Conservation (phyloP, 352 stramenopile genomes). For the Pythium coloratum region DNA sequence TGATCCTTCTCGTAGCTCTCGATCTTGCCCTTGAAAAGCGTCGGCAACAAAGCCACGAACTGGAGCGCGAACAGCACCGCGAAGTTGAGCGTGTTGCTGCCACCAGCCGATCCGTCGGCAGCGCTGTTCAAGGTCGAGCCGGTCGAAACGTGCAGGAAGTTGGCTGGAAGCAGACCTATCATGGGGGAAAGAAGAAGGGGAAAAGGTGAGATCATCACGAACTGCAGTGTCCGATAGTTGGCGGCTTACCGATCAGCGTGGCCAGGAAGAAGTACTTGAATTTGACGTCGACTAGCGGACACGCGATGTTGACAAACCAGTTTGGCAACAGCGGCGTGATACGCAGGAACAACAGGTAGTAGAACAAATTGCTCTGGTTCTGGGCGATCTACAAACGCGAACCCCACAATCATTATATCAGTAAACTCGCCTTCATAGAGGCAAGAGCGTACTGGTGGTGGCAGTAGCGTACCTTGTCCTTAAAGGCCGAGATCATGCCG, state of each 20-base stretch:
- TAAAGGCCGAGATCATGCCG: conserved; percentile 78
- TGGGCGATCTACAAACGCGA: conserved; percentile 52
- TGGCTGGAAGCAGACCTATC: conserved; percentile 67
- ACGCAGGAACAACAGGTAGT: conserved; percentile 89
- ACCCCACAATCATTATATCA: no score
- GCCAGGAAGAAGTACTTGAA: conserved; percentile 87
- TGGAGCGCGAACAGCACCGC: conserved; percentile 82
- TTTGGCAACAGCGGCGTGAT: conserved; percentile 88
- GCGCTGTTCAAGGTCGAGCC: conserved; percentile 78
- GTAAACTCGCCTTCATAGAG: no score
- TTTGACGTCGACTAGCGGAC: conserved; percentile 77
- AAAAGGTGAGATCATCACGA: no score
- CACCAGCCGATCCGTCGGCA: conserved; percentile 38
- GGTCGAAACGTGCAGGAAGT: conserved; percentile 86
- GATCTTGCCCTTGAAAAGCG: conserved; percentile 86
- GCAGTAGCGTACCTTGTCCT: conserved; percentile 51
- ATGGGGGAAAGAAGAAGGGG: not conserved
- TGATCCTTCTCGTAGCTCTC: conserved; percentile 77
- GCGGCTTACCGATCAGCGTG: conserved; percentile 60
- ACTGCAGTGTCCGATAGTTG: not conserved
- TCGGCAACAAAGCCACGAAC: conserved; percentile 81
- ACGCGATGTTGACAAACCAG: conserved; percentile 91
- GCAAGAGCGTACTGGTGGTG: no score
- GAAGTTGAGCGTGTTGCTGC: conserved; percentile 81
- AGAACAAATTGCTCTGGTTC: conserved; percentile 85